Evolutionary conservation across 352 stramenopile genomes (phyloP).

Genomic region (Blastocystis hominis): DNA sequence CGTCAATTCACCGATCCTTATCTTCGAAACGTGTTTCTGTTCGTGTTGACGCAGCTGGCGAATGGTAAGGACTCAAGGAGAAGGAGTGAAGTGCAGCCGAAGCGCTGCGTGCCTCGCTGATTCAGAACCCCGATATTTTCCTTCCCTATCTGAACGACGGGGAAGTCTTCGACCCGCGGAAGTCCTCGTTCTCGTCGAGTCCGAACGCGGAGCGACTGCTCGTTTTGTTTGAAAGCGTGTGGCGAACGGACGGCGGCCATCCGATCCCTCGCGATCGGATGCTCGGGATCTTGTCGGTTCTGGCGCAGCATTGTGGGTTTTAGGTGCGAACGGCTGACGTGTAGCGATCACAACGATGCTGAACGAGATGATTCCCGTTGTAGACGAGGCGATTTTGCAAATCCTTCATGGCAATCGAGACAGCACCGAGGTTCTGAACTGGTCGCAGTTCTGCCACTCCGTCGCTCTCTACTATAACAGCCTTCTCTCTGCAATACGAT

Average conservation of each 20-base stretch:
- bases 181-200: background rate
- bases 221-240: conserved; percentile 12
- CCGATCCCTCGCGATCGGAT: background rate
- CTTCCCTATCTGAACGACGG: background rate
- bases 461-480: background rate
- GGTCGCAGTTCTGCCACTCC: background rate
- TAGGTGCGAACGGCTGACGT: background rate
- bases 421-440: background rate
- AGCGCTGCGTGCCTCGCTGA: background rate
- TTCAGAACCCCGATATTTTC: conserved; percentile 23
- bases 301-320: background rate
- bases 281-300: background rate
- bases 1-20: background rate
- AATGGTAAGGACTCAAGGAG: background rate
- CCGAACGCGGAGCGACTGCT: background rate
- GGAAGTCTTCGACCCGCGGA: background rate
- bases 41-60: background rate
- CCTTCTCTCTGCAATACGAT: background rate
- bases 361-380: background rate
- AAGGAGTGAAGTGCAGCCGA: background rate
- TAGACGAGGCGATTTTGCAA: background rate
- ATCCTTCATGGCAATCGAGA: background rate
- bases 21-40: background rate
- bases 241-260: background rate
- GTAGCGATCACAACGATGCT: background rate